Evolutionary conservation across 129 eudicot species (phyloP).

Genomic region (Centrapalus pauciflorus): DNA sequence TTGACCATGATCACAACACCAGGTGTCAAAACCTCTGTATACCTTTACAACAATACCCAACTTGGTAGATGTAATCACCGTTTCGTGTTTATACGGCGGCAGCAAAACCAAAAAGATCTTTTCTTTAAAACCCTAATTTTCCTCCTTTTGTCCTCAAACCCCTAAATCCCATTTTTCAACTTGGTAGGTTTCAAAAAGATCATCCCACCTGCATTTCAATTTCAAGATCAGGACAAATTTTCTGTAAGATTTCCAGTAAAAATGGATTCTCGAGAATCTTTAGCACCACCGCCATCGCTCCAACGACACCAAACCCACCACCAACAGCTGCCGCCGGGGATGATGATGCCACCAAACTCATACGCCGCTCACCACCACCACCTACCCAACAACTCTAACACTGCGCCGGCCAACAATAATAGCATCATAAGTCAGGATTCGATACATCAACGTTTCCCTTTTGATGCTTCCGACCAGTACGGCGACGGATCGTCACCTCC

Average conservation of each 20-base stretch:
- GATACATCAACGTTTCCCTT: slow-evolving; percentile 40
- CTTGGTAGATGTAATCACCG: slow-evolving; percentile 17
- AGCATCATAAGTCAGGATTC: slow-evolving; percentile 11
- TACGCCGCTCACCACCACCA: slow-evolving; percentile 27
- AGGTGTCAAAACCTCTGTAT: slow-evolving; percentile 30
- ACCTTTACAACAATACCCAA: slow-evolving; percentile 32
- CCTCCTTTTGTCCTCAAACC: slow-evolving; percentile 6
- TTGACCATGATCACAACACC: slow-evolving; percentile 37
- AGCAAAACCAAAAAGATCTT: slow-evolving; percentile 5
- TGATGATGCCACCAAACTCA: slow-evolving; percentile 32
- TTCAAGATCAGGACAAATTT: slow-evolving; percentile 4
- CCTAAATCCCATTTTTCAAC: slow-evolving; percentile 11
- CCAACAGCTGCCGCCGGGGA: slow-evolving; percentile 23
- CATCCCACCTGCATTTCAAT: slow-evolving; percentile 31
- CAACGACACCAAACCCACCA: slow-evolving; percentile 34
- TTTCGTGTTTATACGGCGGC: slow-evolving; percentile 23
- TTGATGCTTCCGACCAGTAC: slow-evolving; percentile 36
- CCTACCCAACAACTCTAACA: slow-evolving; percentile 21
- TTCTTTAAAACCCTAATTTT: slow-evolving; percentile 24
- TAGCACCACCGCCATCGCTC: slow-evolving; percentile 30
- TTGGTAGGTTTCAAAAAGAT: background rate
- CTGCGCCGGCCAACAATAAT: slow-evolving; percentile 17
- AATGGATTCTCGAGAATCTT: slow-evolving; percentile 50
- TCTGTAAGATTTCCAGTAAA: background rate
- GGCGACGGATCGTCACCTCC: slow-evolving; percentile 46